Conservation (phyloP, 177 flowering plant genomes). For the Vitis hybrid region DNA sequence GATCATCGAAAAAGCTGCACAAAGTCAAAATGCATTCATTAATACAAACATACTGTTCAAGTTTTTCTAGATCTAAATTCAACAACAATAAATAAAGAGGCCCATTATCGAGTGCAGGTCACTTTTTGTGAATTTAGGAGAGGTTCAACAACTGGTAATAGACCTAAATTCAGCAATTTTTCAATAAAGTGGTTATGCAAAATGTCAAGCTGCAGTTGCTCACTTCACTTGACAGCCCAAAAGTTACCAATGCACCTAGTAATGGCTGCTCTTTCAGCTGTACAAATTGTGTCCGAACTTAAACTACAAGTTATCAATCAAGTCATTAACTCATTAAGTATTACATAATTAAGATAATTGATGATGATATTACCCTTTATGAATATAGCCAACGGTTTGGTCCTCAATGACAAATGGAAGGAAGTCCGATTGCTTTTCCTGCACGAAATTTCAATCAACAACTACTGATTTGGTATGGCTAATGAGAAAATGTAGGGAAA, state of each 20-base stretch:
- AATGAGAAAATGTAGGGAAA: neutral
- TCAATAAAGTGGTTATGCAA: too few relatives aligned
- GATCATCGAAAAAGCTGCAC: constrained; percentile 60
- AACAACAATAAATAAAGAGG: too few relatives aligned
- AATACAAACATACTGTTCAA: neutral
- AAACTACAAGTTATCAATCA: neutral
- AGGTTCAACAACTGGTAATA: too few relatives aligned
- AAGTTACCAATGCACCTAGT: too few relatives aligned
- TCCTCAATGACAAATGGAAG: constrained; percentile 62
- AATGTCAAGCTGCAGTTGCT: too few relatives aligned
- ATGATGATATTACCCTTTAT: constrained; percentile 39
- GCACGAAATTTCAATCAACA: constrained; percentile 14
- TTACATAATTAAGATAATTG: neutral
- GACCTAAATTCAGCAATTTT: too few relatives aligned
- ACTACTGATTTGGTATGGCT: neutral
- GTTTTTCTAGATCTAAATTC: neutral
- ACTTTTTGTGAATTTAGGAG: too few relatives aligned
- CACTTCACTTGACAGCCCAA: too few relatives aligned
- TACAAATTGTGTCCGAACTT: too few relatives aligned
- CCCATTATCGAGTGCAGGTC: too few relatives aligned
- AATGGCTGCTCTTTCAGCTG: too few relatives aligned
- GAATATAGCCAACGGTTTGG: constrained; percentile 63
- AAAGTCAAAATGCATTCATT: constrained; percentile 2
- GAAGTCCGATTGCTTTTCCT: constrained; percentile 62
- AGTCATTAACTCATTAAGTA: neutral